Conservation (phyloP, 164 flowering plant genomes). For the Annona cherimola region DNA sequence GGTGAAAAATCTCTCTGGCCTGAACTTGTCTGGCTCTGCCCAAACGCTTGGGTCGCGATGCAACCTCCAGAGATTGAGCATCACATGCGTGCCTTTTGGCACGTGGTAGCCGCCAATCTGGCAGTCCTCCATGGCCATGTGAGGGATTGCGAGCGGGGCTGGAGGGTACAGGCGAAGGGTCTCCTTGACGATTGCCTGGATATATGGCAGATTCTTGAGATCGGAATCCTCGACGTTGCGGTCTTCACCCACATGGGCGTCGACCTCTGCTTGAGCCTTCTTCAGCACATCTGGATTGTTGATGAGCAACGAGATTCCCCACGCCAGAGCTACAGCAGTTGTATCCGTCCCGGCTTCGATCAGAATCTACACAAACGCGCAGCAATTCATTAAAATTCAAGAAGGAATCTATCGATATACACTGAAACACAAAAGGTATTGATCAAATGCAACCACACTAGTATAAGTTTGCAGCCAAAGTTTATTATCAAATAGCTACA, state of each 20-base stretch:
- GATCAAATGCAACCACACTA: too few species aligned
- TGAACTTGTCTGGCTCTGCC: conserved; percentile 41
- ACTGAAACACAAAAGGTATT: too few species aligned
- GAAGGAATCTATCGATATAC: too few species aligned
- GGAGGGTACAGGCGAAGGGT: conserved; percentile 38
- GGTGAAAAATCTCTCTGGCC: conserved; percentile 46
- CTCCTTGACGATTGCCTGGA: conserved; percentile 34
- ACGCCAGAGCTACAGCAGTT: conserved; percentile 30
- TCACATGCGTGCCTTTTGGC: conserved; percentile 34
- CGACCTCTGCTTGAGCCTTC: conserved; percentile 34
- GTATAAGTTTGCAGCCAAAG: too few species aligned
- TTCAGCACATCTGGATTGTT: conserved; percentile 28
- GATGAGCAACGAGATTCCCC: conserved; percentile 44
- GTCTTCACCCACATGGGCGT: conserved; percentile 19
- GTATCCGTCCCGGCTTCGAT: conserved; percentile 45
- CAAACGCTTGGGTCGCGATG: conserved; percentile 27
- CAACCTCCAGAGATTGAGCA: conserved; percentile 41
- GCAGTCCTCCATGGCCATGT: conserved; percentile 32
- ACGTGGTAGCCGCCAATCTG: conserved; percentile 32
- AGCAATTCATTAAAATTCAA: too few species aligned
- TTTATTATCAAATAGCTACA: too few species aligned
- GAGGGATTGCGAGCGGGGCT: conserved; percentile 45
- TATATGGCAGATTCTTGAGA: conserved; percentile 32
- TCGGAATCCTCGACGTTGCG: conserved; percentile 41
- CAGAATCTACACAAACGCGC: conserved; percentile 18